Base-by-base conservation (phyloP, 106 monocot genomes). In the Gastrodia elata region DNA sequence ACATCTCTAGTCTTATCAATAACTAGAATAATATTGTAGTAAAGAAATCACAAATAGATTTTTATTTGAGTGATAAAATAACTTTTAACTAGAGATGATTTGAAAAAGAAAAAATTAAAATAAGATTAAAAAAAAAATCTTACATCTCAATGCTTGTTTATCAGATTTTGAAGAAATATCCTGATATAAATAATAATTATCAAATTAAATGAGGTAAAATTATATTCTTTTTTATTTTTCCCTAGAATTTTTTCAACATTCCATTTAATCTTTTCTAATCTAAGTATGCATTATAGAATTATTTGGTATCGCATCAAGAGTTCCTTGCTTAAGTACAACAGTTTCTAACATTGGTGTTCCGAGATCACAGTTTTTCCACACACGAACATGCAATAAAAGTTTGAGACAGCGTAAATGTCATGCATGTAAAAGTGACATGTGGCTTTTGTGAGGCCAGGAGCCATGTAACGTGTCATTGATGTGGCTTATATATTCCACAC, bases 81-180 rank as follows among this genome's bases (percentile, higher is more conserved):
- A 26, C 26, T 61, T 61, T 5, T 30, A 0, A 61, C 9, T 13
- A 32, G 11, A 24, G 61, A 61, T 32, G 27, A 32, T 61, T 27
- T 9, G 30, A 4, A 61, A 13, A 61, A 32, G 61, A 61, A 61
- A 61, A 61, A 61, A 61, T 30, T 59, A 59, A 59, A 59, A 61
- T 11, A 32, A 0, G 1, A 32, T 24, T 10, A 32, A 61, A 61
- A 30, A 8, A 58, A 61, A 32, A 11, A 61, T 61, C 27, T 30
- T 1, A 13, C 26, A 61, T 61, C 32, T 61, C 11, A 61, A 61
- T 24, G 32, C n/a, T n/a, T n/a, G 3, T 32, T 32, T 27, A 61
- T 61, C 32, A 1, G 32, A 32, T 61, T 61, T 61, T 30, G 32
- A 55, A 28, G 48, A n/a, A 5, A n/a, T 52, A 18, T 24, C 52